These are phyloP conservation scores for Magnusiomyces paraingens DNA, from an alignment of 1,139 yeast species.

Conservation along the genomic window DNA sequence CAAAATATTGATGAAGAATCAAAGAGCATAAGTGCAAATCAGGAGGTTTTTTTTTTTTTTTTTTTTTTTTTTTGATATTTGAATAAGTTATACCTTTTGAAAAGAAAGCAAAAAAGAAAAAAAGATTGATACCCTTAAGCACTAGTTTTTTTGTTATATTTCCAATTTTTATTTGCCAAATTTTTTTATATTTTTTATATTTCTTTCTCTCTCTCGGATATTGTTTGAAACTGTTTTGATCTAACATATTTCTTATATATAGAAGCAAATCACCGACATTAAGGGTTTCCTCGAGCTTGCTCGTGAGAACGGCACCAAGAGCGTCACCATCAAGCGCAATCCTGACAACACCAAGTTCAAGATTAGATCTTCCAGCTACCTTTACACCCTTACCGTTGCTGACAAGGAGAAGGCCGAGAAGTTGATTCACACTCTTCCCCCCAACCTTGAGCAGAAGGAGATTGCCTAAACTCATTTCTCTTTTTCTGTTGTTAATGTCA, in stretches of 20 bases:
- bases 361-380: constrained; percentile 93
- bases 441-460: constrained; percentile 70
- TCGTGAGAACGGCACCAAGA: constrained; percentile 90
- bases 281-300: constrained; percentile 97
- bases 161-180: too few species aligned
- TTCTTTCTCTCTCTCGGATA: too few species aligned
- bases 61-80: too few species aligned
- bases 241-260: neutral
- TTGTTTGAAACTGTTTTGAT: too few species aligned
- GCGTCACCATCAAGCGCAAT: constrained; percentile 89
- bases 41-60: too few species aligned
- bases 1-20: too few species aligned
- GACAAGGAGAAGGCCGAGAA: constrained; percentile 98
- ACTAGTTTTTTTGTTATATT: too few species aligned
- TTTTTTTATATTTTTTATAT: too few species aligned
- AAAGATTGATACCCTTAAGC: too few species aligned
- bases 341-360: constrained; percentile 97
- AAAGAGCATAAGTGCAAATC: too few species aligned
- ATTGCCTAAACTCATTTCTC: constrained; percentile 16
- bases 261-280: constrained; percentile 82
- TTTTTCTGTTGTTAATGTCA: neutral
- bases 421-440: constrained; percentile 97
- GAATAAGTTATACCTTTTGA: too few species aligned
- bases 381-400: constrained; percentile 93
- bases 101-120: too few species aligned